Percentiles rank a stretch among this genome's conserved stretches.
phyloP scores from a whole-genome alignment of 164 flowering plant species.

The Nelumbo lutea region DNA sequence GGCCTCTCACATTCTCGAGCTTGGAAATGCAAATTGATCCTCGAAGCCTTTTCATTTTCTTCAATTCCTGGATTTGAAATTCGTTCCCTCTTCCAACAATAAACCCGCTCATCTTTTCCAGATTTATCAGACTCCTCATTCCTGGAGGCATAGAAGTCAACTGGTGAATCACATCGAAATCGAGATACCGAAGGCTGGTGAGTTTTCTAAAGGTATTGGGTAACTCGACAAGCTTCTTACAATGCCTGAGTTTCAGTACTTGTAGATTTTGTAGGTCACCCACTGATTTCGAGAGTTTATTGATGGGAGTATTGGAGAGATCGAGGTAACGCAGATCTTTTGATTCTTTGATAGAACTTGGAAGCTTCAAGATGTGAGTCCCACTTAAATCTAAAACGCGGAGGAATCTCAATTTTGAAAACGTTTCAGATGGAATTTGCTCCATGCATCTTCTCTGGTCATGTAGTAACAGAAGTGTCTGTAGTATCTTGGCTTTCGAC shows the following conservation, averaged over 20 bases:
- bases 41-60: not conserved
- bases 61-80: not conserved
- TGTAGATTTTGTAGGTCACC: not conserved
- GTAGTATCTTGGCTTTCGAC: not conserved
- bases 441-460: not conserved
- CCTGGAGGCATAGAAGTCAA: not conserved
- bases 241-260: not conserved
- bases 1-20: not conserved
- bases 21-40: too few species aligned
- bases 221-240: not conserved
- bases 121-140: not conserved
- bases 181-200: not conserved
- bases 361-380: not conserved
- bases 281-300: not conserved
- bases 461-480: not conserved
- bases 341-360: not conserved
- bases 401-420: not conserved
- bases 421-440: not conserved
- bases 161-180: too few species aligned
- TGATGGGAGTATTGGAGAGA: not conserved
- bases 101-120: not conserved
- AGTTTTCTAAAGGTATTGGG: not conserved
- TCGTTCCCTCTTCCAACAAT: not conserved
- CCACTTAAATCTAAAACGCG: not conserved
- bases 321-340: not conserved